Evolutionary conservation across 2,329 filamentous ascomycete species (phyloP), one percentile per base, ranked within the genome.

Genomic region (Trematosphaeria pertusa): DNA sequence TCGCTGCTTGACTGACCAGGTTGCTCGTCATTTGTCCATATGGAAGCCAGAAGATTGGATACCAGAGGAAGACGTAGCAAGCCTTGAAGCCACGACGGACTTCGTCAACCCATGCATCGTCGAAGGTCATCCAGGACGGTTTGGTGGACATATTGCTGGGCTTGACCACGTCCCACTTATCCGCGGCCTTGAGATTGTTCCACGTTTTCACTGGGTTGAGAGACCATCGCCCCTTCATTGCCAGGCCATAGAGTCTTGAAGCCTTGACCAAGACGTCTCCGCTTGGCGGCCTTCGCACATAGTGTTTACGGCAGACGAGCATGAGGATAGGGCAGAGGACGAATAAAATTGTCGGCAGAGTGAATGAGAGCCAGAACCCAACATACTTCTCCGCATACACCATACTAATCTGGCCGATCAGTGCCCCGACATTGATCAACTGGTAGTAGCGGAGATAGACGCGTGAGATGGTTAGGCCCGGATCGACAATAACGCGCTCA

Each of bases 121-220:
- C 87, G 56, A 90, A 91, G 0, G 85, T 88, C 85, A 91, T 91
- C 87, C 87, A 91, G 0, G 50, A 40, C 0, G 87, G 87, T 36
- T 83, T 82, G 45, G 78, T 67, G 0, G 70, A 66, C 5, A 80
- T 80, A 2, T 75, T 75, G 61, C 84, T 87, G 3, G 87, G 87
- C 71, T 87, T 88, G 41, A 84, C 75, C 46, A 81, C 79, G 54
- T 73, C 78, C 68, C 57, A 62, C 2, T 58, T 22, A 12, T 61
- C 48, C 3, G 53, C 48, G 22, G 56, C 50, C 38, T 87, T 61
- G 60, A 77, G 73, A 56, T 78, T 79, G 58, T 73, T 75, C 54
- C 75, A 68, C 38, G 75, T 73, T 12, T 63, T 70, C 36, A 84
- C 69, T 6, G 81, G 83, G 64, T 86, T 86, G 39, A 81, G 62